Evolutionary conservation across 106 monocot species (phyloP).

Genomic region (Phalaenopsis aphrodite): DNA sequence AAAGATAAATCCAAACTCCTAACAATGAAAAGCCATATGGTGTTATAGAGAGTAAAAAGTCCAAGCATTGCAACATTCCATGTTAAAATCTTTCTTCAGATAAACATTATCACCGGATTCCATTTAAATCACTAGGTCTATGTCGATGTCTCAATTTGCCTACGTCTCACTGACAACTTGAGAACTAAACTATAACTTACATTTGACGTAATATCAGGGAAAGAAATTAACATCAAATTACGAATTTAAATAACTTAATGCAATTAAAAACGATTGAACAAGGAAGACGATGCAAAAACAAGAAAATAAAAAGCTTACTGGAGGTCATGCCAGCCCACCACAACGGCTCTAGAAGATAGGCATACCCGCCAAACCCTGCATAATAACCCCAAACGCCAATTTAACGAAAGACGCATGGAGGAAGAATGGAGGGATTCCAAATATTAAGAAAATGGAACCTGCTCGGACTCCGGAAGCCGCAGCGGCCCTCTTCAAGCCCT

Average conservation of each 20-base stretch:
- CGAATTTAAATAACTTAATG: no score
- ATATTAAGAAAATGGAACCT: slow-evolving; percentile 10
- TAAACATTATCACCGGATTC: no score
- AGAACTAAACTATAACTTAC: no score
- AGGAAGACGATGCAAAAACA: background rate
- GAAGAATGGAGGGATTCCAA: background rate
- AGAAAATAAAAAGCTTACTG: slow-evolving; percentile 27
- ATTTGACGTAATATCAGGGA: no score
- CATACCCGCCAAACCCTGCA: slow-evolving; percentile 56
- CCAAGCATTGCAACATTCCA: no score
- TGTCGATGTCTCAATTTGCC: no score
- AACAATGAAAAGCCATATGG: background rate
- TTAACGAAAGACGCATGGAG: background rate
- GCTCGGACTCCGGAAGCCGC: slow-evolving; percentile 52
- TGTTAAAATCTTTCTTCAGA: no score
- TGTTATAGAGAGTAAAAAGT: no score
- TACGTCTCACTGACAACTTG: no score
- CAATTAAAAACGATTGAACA: background rate
- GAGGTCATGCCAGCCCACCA: slow-evolving; percentile 82
- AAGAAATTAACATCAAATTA: no score
- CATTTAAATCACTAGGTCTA: no score
- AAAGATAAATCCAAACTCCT: background rate
- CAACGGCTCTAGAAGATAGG: slow-evolving; percentile 63
- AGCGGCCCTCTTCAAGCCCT: slow-evolving; percentile 43
- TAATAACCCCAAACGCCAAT: background rate